Conservation (phyloP, 305 asterid species). For the Fraxinus velutina region DNA sequence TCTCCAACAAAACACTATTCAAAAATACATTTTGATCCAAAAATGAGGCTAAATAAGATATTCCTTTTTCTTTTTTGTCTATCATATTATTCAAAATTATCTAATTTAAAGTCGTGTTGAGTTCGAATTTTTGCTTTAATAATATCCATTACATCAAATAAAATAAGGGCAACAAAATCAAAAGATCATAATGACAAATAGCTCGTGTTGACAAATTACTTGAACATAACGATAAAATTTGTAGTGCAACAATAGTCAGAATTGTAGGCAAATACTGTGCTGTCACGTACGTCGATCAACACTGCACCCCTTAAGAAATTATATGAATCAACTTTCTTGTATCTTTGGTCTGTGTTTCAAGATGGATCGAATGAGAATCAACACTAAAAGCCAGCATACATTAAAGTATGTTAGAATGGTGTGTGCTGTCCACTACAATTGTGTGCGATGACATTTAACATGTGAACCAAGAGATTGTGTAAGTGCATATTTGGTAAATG, state of each 20-base stretch:
- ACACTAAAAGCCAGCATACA: neutral
- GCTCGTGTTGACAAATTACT: neutral
- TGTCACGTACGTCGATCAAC: neutral
- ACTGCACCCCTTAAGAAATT: neutral
- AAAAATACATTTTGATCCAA: neutral
- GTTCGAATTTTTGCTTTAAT: neutral
- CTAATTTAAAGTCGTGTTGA: neutral
- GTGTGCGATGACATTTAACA: neutral
- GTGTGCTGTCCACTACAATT: neutral
- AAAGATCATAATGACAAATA: neutral
- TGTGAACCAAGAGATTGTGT: neutral
- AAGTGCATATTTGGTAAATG: neutral
- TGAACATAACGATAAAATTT: neutral
- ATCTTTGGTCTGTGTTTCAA: neutral
- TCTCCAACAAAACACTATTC: neutral
- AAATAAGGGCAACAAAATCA: neutral
- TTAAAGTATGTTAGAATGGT: neutral
- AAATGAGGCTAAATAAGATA: neutral
- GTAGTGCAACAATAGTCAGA: neutral
- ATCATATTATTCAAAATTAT: neutral
- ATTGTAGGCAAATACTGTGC: neutral
- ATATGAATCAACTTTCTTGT: neutral
- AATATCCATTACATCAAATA: neutral
- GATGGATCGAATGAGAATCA: neutral
- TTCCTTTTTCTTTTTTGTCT: neutral